Evolutionary conservation across 1,284 basidiomycete genomes (phyloP).

Genomic region (Puccinia hordei): DNA sequence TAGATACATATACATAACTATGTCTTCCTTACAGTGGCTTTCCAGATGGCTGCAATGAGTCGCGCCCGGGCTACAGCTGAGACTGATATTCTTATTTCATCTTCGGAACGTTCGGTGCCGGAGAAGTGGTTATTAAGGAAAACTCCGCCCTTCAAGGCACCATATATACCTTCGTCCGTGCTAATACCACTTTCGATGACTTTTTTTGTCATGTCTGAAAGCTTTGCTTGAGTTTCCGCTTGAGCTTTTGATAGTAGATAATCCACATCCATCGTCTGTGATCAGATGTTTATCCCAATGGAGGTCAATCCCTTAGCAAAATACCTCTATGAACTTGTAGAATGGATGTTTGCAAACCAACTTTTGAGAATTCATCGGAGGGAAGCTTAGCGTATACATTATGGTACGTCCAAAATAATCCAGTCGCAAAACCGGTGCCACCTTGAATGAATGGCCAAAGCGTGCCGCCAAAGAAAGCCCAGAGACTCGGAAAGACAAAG

Average conservation of each 20-base stretch:
- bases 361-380: constrained; percentile 44
- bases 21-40: constrained; percentile 26
- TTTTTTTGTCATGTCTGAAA: background rate
- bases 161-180: constrained; percentile 42
- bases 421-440: constrained; percentile 34
- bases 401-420: constrained; percentile 44
- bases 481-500: constrained; percentile 18
- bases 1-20: background rate
- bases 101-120: constrained; percentile 26
- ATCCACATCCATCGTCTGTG: constrained; percentile 30
- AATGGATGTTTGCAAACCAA: background rate
- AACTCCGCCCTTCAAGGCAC: constrained; percentile 43
- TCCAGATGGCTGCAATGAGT: constrained; percentile 48
- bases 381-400: constrained; percentile 41
- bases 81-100: constrained; percentile 36
- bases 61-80: constrained; percentile 25
- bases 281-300: background rate
- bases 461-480: constrained; percentile 31
- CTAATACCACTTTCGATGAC: constrained; percentile 42
- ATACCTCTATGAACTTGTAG: background rate
- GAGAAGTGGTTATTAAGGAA: constrained; percentile 49
- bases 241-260: constrained; percentile 47
- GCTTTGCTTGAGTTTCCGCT: constrained; percentile 30
- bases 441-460: constrained; percentile 48
- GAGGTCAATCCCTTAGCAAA: background rate